Conservation (phyloP, 352 stramenopile genomes). For the Phytopythium sindhum region DNA sequence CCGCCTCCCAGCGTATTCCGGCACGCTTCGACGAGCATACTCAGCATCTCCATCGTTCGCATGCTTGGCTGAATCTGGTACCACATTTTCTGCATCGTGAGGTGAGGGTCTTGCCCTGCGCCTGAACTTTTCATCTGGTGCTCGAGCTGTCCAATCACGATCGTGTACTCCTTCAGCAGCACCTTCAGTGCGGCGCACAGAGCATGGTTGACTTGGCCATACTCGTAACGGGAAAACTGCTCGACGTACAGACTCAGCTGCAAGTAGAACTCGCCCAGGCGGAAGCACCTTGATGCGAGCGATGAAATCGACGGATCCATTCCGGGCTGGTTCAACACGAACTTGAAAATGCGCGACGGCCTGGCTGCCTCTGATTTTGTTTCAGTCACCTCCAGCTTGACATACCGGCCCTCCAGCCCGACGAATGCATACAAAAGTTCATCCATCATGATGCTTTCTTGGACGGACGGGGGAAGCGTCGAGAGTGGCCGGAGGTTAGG, state of each 20-base stretch:
- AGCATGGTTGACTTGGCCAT: constrained; percentile 92
- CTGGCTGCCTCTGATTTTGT: constrained; percentile 28
- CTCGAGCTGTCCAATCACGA: constrained; percentile 91
- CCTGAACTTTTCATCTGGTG: constrained; percentile 46
- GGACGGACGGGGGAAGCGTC: constrained; percentile 65
- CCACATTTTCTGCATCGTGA: constrained; percentile 92
- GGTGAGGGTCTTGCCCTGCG: constrained; percentile 15
- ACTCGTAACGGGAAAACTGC: constrained; percentile 86
- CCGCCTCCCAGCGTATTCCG: constrained; percentile 82
- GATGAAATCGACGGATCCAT: constrained; percentile 83
- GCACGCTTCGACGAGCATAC: constrained; percentile 73
- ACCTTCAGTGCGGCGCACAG: constrained; percentile 91
- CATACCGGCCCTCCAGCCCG: constrained; percentile 80
- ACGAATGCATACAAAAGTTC: constrained; percentile 81
- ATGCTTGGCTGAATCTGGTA: constrained; percentile 91
- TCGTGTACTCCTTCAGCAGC: constrained; percentile 92
- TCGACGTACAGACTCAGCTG: constrained; percentile 77
- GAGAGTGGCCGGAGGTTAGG: constrained; percentile 63
- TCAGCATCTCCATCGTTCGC: constrained; percentile 91
- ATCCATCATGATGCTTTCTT: constrained; percentile 82
- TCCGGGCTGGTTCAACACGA: constrained; percentile 60
- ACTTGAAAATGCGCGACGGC: constrained; percentile 45
- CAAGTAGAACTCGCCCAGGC: constrained; percentile 76
- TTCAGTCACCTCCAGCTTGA: constrained; percentile 61
- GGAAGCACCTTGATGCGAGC: constrained; percentile 61